These are phyloP conservation scores for Paramecium octaurelia DNA, from an alignment of 73 alveolate genomes.

Conservation along the genomic window DNA sequence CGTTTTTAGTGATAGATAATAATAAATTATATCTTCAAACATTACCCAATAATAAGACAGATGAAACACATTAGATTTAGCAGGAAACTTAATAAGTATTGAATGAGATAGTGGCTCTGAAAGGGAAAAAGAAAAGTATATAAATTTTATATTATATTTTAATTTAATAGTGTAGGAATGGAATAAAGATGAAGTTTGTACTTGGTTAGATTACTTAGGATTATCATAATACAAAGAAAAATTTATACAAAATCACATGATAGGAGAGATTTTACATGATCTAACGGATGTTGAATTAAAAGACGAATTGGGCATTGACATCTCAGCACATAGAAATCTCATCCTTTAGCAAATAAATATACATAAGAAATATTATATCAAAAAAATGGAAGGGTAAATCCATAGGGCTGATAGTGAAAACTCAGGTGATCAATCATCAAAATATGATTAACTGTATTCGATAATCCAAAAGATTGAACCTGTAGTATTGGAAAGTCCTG, in stretches of 20 bases:
- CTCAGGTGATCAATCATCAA: neutral
- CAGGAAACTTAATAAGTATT: neutral
- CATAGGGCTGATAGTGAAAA: neutral
- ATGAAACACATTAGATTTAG: neutral
- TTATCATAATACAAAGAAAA: neutral
- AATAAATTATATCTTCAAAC: neutral
- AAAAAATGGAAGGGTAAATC: neutral
- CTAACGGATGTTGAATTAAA: constrained; percentile 48
- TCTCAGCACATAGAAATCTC: constrained; percentile 41
- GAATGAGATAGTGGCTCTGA: neutral
- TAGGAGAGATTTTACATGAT: constrained; percentile 28
- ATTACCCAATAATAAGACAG: neutral
- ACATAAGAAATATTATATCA: constrained; percentile 50
- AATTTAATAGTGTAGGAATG: constrained; percentile 12
- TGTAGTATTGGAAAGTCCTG: neutral
- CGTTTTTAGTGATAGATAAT: neutral
- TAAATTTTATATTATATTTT: neutral
- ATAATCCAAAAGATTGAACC: neutral
- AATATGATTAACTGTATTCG: neutral
- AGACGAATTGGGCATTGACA: constrained; percentile 9
- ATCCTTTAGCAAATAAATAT: constrained; percentile 14
- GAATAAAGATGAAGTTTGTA: constrained; percentile 7
- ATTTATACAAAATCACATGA: constrained; percentile 31
- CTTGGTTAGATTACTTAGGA: constrained; percentile 14
- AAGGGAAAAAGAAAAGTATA: constrained; percentile 12